Base-by-base conservation (phyloP, 2,329 filamentous ascomycete genomes). In the Clonostachys byssicola region DNA sequence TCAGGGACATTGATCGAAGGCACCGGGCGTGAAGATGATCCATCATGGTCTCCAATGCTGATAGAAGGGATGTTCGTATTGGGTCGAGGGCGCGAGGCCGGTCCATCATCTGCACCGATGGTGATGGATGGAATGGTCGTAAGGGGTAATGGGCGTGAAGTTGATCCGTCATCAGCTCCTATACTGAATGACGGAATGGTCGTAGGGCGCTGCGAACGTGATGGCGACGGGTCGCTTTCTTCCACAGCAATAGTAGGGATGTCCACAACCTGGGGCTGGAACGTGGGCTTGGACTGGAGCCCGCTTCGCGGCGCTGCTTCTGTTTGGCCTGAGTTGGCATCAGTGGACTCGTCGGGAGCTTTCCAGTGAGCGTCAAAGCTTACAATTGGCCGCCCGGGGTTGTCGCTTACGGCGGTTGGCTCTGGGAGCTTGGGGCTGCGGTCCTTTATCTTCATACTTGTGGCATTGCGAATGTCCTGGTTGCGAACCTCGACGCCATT, bases 301-400 rank as follows among this genome's bases (percentile, higher is more conserved):
- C 47, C 59, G 61, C 54, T 59, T 57, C 56, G 56, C 57, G 59
- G 54, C 45, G 52, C 47, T 46, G 49, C 49, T 54, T 62, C 53
- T 51, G 59, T 51, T 51, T 52, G 59, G 17, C 36, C 36, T 39
- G 36, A 39, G 60, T 56, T 87, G 72, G 81, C 69, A 81, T 90
- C 86, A 77, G 87, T 77, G 67, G 74, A 75, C 74, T 80, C 75
- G 64, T 88, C 83, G 63, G 80, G 81, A 62, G 83, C 80, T 75
- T 83, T 87, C 85, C 89, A 96, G 63, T 86, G 81, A 60, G 81
- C 81, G 70, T 95, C 81, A 77, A 97, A 97, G 78, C 92, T 97
- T 77, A 97, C 92, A 75, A 97, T 97, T 53, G 92, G 92, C 63
- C 92, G 84, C 58, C 90, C 90, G 58, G 88, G 87, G 61, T 80